Evolutionary conservation across 2,329 filamentous ascomycete genomes (phyloP).

Genomic region (Pestalotiopsis sp.): DNA sequence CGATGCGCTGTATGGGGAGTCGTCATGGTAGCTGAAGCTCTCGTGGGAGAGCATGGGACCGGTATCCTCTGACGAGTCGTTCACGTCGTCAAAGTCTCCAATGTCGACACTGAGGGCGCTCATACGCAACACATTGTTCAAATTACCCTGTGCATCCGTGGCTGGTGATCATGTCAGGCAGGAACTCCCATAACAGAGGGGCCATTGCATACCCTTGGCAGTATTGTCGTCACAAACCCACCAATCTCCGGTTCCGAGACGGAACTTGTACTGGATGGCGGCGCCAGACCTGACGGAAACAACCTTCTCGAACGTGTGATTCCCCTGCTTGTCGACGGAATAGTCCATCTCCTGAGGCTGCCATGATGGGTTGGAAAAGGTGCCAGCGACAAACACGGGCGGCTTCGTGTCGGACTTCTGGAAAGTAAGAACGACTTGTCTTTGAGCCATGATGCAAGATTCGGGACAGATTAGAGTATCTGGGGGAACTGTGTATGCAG

Average conservation of each 20-base stretch:
- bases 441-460: slow-evolving; percentile 15
- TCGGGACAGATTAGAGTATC: background rate
- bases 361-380: slow-evolving; percentile 71
- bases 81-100: slow-evolving; percentile 19
- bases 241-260: slow-evolving; percentile 68
- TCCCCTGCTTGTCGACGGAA: slow-evolving; percentile 50
- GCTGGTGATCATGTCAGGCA: slow-evolving; percentile 24
- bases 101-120: slow-evolving; percentile 19
- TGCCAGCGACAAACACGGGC: slow-evolving; percentile 72
- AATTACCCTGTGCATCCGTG: slow-evolving; percentile 48
- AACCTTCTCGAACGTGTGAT: slow-evolving; percentile 60
- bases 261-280: slow-evolving; percentile 76
- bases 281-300: slow-evolving; percentile 58
- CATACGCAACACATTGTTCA: slow-evolving; percentile 50
- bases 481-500: background rate
- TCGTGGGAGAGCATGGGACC: slow-evolving; percentile 26
- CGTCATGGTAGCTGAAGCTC: slow-evolving; percentile 20
- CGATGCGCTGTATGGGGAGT: background rate
- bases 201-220: slow-evolving; percentile 55
- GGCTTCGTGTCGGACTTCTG: slow-evolving; percentile 61
- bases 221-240: slow-evolving; percentile 69
- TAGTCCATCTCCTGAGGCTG: slow-evolving; percentile 66
- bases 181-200: slow-evolving; percentile 5
- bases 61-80: slow-evolving; percentile 9
- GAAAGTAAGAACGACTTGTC: slow-evolving; percentile 63